Evolutionary conservation across 2,329 filamentous ascomycete species (phyloP), one percentile per base, ranked within the genome.

Genomic region (Neoascochyta sp.): DNA sequence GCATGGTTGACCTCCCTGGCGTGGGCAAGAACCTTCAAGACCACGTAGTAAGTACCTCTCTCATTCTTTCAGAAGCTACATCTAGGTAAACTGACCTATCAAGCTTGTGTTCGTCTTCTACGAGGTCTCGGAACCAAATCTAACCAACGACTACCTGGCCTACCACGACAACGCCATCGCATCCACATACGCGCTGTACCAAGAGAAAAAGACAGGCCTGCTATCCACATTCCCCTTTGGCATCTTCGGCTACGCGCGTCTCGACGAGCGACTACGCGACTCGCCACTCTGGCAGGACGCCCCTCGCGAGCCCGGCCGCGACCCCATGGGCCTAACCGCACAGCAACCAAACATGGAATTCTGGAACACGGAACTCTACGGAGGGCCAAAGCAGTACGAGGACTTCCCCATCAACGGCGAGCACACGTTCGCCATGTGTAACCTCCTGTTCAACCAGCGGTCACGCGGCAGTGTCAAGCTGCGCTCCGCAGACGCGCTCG

Each of bases 11-110:
- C 39, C 71, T 78, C 0, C 71, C 73, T 0, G 76, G 80, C 15
- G 78, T 84, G 1, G 80, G 80, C 1, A 71, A 71, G 36, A 80
- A 83, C 53, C 66, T 84, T 2, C 68, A 78, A 32, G 80, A 84
- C 49, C 78, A 81, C 26, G 70, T 73, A n/a, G 71, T 71, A 41
- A 63, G 75, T 15, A 62, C 67, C 0, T 64, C 73, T 29, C 64
- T 74, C 9, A 66, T 69, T 29, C 57, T 64, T 24, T 47, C 54
- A n/a, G n/a, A n/a, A n/a, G n/a, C n/a, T n/a, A n/a, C 6, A 41
- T 54, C 47, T 6, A 57, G 63, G 9, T n/a, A 15, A 72, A 64
- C 73, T 29, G 16, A 21, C 21, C 16, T 9, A 65, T 70, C 18
- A n/a, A 54, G 40, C 44, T 60, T 28, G 48, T 44, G 29, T 78